Percentiles rank a stretch among this genome's conserved stretches.
phyloP scores from a whole-genome alignment of 1,284 basidiomycete genomes.

The Cryptococcus depauperatus region DNA sequence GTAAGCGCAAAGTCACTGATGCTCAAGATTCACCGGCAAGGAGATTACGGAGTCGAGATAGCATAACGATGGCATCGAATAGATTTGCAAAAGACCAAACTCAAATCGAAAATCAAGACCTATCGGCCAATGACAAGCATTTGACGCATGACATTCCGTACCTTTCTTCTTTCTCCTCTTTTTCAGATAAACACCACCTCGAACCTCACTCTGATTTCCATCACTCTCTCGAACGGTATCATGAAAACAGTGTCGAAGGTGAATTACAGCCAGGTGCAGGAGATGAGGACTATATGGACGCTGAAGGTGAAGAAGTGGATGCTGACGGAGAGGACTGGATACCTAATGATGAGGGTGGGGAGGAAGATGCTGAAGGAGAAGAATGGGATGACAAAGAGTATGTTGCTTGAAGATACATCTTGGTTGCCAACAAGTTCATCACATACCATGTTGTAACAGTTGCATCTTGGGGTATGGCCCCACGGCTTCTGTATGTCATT shows the following conservation, averaged over 20 bases:
- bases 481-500: too few species aligned
- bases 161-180: neutral
- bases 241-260: neutral
- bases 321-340: constrained; percentile 14
- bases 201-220: neutral
- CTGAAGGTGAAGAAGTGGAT: constrained; percentile 14
- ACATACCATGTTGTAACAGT: too few species aligned
- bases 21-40: constrained; percentile 3
- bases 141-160: neutral
- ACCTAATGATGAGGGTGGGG: constrained; percentile 13
- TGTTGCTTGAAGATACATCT: too few species aligned
- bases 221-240: neutral
- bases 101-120: constrained; percentile 3
- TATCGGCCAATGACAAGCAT: neutral
- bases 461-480: too few species aligned
- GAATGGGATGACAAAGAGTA: constrained; percentile 13
- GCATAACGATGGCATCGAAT: neutral
- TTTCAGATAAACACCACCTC: neutral
- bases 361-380: constrained; percentile 12
- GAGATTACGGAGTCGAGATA: neutral
- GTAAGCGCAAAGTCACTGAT: constrained; percentile 17
- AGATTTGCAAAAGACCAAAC: neutral
- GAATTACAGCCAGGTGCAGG: neutral
- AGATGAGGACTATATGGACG: constrained; percentile 6
- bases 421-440: too few species aligned